A percentile compares a stretch with the other conserved stretches of the same genome.
phyloP scores from a whole-genome alignment of 2,329 filamentous ascomycete species.

The Dothideomycetes sp. region DNA sequence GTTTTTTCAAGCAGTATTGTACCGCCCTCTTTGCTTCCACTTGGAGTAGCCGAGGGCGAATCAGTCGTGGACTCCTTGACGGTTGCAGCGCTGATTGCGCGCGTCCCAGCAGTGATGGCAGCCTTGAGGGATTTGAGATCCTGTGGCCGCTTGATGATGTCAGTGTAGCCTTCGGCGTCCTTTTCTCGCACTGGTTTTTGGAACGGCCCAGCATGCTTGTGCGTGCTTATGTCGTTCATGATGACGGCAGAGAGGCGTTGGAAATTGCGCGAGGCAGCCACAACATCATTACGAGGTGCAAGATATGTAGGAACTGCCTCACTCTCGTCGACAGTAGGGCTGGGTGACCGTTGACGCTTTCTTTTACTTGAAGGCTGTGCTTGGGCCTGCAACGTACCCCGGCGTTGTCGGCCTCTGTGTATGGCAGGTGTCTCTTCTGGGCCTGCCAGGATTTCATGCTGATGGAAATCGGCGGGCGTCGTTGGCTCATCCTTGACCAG shows the following conservation, averaged over 20 bases:
- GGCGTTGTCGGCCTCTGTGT: conserved; percentile 14
- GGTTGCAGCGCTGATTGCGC: conserved; percentile 45
- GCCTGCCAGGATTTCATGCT: conserved; percentile 10
- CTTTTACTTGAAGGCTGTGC: conserved; percentile 25
- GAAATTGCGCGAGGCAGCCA: conserved; percentile 38
- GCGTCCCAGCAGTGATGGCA: conserved; percentile 37
- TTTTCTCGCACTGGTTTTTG: conserved; percentile 36
- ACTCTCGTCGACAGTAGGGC: conserved; percentile 3
- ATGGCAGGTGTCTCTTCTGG: conserved; percentile 14
- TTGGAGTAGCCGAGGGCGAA: conserved; percentile 48
- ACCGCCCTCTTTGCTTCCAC: conserved; percentile 20
- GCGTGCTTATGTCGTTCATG: conserved; percentile 39
- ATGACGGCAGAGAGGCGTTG: conserved; percentile 34
- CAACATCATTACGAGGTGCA: conserved; percentile 18
- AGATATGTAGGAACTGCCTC: conserved; percentile 1
- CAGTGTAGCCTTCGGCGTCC: conserved; percentile 40
- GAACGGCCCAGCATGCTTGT: conserved; percentile 43
- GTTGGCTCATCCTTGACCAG: conserved; percentile 37
- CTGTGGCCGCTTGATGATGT: conserved; percentile 41
- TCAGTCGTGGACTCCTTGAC: conserved; percentile 27
- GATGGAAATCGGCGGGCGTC: conserved; percentile 28
- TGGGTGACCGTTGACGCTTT: conserved; percentile 25
- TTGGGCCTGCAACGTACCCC: conserved; percentile 22
- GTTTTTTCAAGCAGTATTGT: conserved; percentile 57
- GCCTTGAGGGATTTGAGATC: conserved; percentile 40